Conservation (phyloP, 2,329 filamentous ascomycete genomes). For the Colletotrichum abscissum region DNA sequence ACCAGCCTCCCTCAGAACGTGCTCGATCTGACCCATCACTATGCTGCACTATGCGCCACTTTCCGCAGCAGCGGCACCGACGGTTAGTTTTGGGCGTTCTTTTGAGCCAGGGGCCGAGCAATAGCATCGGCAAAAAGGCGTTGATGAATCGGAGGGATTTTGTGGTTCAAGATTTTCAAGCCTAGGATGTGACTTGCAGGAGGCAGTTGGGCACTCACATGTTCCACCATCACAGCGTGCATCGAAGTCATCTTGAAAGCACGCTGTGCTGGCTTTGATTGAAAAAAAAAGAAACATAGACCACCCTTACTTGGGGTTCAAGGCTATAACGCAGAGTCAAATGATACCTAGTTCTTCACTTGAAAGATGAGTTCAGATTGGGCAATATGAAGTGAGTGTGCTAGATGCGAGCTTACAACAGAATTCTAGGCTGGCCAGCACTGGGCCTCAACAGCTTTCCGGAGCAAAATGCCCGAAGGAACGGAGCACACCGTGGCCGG, state of each 20-base stretch:
- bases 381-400: not conserved
- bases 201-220: conserved; percentile 19
- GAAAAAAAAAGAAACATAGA: conserved; percentile 30
- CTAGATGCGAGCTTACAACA: too few species aligned
- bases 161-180: conserved; percentile 9
- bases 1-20: conserved; percentile 94
- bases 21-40: conserved; percentile 94
- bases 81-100: conserved; percentile 60
- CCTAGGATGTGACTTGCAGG: conserved; percentile 16
- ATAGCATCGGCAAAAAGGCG: not conserved
- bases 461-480: conserved; percentile 11
- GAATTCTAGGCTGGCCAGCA: not conserved
- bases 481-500: conserved; percentile 15
- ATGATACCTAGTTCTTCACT: conserved; percentile 31
- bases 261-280: conserved; percentile 18
- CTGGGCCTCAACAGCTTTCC: not conserved
- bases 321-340: conserved; percentile 30
- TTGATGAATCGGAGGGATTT: conserved; percentile 4
- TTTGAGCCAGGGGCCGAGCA: not conserved
- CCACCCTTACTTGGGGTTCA: conserved; percentile 5
- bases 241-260: conserved; percentile 6
- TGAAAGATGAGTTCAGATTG: not conserved
- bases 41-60: conserved; percentile 91
- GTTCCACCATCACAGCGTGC: conserved; percentile 10
- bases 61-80: conserved; percentile 96